Evolutionary conservation across 1,284 basidiomycete genomes (phyloP).

Genomic region (Marasmius fiardii): DNA sequence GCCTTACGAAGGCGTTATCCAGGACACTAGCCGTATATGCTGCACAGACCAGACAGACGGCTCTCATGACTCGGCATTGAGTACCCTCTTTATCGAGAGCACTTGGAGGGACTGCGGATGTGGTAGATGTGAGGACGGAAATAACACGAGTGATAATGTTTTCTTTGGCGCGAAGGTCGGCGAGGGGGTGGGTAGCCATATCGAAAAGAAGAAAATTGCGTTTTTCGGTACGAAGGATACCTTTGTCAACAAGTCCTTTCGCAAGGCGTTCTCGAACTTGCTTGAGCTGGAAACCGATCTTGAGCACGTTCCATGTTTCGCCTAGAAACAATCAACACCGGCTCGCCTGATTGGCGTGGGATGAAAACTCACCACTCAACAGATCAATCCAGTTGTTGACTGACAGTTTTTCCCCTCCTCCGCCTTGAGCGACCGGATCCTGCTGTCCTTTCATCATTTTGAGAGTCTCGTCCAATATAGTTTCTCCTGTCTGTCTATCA

Average conservation of each 20-base stretch:
- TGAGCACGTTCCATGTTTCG: slow-evolving; percentile 99
- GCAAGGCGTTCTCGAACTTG: slow-evolving; percentile 95
- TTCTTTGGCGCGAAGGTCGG: slow-evolving; percentile 88
- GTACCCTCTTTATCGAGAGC: slow-evolving; percentile 77
- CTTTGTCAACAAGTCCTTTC: slow-evolving; percentile 97
- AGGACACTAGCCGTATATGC: slow-evolving; percentile 93
- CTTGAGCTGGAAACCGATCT: slow-evolving; percentile 96
- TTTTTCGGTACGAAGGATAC: slow-evolving; percentile 94
- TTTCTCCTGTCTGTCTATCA: slow-evolving; percentile 90
- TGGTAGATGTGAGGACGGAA: slow-evolving; percentile 77
- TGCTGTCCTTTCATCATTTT: slow-evolving; percentile 85
- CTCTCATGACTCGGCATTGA: slow-evolving; percentile 77
- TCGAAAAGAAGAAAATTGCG: slow-evolving; percentile 97
- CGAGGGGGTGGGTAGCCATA: slow-evolving; percentile 96
- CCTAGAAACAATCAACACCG: slow-evolving; percentile 44
- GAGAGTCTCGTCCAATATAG: slow-evolving; percentile 92
- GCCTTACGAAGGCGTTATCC: slow-evolving; percentile 85
- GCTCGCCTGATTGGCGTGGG: not conserved
- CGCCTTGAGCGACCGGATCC: slow-evolving; percentile 25
- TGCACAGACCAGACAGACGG: slow-evolving; percentile 82
- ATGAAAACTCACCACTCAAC: slow-evolving; percentile 74
- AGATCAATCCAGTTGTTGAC: slow-evolving; percentile 93
- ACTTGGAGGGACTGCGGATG: slow-evolving; percentile 71
- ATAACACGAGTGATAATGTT: slow-evolving; percentile 75
- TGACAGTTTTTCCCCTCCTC: slow-evolving; percentile 66